Conservation (phyloP, 345 rosid species). For the Sisymbrium irio region DNA sequence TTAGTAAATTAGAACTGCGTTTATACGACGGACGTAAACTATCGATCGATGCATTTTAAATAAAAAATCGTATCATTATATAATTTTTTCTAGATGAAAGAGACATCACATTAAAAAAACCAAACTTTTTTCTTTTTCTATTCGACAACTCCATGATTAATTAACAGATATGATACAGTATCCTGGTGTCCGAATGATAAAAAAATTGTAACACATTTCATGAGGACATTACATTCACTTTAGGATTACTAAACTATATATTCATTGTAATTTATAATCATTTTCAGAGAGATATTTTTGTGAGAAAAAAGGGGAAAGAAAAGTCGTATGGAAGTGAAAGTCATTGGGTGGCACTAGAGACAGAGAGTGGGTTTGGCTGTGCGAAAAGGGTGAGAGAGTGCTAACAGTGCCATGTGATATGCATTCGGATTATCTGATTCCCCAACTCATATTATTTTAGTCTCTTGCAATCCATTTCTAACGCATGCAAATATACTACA, state of each 20-base stretch:
- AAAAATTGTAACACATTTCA: neutral
- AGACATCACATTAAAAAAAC: neutral
- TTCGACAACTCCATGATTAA: constrained; percentile 10
- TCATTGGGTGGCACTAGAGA: constrained; percentile 18
- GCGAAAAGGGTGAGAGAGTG: neutral
- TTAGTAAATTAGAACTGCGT: neutral
- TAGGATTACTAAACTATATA: neutral
- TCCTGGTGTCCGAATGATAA: constrained; percentile 5
- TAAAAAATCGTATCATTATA: neutral
- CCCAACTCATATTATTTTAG: neutral
- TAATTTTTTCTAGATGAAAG: constrained; percentile 21
- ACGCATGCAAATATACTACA: constrained; percentile 2
- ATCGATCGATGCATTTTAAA: neutral
- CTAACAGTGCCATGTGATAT: constrained; percentile 19
- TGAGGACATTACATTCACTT: neutral
- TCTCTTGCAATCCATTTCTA: constrained; percentile 17
- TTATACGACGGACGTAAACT: neutral
- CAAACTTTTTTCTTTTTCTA: neutral
- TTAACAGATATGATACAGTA: neutral
- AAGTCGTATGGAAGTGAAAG: constrained; percentile 15
- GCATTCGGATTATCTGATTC: constrained; percentile 3
- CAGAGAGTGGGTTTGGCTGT: constrained; percentile 24
- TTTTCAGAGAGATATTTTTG: neutral
- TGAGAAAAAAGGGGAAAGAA: neutral
- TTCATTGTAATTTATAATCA: neutral